Evolutionary conservation across 306 rosid species (phyloP).

Genomic region (Dryas alaskensis): DNA sequence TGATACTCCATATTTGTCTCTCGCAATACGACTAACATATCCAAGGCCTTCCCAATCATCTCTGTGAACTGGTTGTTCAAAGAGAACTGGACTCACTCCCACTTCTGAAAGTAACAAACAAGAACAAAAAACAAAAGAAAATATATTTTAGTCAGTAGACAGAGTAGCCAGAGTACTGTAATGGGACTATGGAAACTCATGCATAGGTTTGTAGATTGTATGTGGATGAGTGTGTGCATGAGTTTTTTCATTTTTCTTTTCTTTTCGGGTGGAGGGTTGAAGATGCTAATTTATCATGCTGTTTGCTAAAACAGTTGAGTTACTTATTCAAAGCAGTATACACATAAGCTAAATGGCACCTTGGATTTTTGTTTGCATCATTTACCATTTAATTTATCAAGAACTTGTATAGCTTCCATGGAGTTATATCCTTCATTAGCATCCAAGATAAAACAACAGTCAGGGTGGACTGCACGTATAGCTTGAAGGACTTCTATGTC

Average conservation of each 20-base stretch:
- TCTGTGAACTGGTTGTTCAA: slow-evolving; percentile 93
- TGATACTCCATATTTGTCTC: slow-evolving; percentile 70
- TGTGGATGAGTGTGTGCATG: neutral
- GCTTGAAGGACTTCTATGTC: slow-evolving; percentile 87
- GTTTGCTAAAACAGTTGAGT: slow-evolving; percentile 2
- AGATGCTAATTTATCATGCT: neutral
- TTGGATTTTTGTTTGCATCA: neutral
- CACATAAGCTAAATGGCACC: slow-evolving; percentile 10
- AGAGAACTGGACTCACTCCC: slow-evolving; percentile 76
- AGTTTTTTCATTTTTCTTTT: neutral
- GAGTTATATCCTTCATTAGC: slow-evolving; percentile 87
- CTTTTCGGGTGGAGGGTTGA: neutral
- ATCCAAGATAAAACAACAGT: slow-evolving; percentile 79
- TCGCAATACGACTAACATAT: slow-evolving; percentile 53
- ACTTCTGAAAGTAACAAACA: slow-evolving; percentile 44
- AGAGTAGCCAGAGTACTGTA: neutral
- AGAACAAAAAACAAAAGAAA: neutral
- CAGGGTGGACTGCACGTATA: slow-evolving; percentile 71
- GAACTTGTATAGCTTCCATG: slow-evolving; percentile 85
- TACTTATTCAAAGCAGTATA: slow-evolving; percentile 14
- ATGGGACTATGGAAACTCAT: neutral
- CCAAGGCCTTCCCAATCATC: slow-evolving; percentile 99
- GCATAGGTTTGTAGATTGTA: neutral
- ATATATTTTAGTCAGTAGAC: slow-evolving; percentile 7
- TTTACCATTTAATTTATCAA: slow-evolving; percentile 73